Evolutionary conservation across 2,329 filamentous ascomycete genomes (phyloP).

Genomic region (Emmonsia crescens): DNA sequence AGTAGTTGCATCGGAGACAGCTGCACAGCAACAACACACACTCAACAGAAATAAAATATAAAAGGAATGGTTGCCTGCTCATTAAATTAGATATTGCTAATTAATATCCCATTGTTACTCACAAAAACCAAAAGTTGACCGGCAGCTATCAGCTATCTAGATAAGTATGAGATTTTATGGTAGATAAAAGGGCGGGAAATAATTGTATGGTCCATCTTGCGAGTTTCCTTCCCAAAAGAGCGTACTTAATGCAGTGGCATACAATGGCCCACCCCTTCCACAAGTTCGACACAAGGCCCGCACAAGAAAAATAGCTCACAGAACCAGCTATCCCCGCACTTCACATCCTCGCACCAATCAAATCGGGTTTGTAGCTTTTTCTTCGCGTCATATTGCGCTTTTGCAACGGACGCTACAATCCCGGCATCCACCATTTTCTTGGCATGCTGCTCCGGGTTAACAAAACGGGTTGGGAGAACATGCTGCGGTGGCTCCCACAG

Average conservation of each 20-base stretch:
- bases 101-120: no score
- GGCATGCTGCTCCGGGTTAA: background rate
- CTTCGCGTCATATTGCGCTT: background rate
- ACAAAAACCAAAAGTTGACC: background rate
- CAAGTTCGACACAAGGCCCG: background rate
- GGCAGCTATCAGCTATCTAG: background rate
- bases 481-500: background rate
- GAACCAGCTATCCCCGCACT: no score
- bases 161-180: no score
- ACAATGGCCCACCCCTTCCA: background rate
- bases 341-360: background rate
- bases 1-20: background rate
- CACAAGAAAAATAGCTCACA: background rate
- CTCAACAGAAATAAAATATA: background rate
- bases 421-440: background rate
- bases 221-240: background rate
- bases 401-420: background rate
- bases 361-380: background rate
- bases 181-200: background rate
- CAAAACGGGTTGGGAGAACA: background rate
- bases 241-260: background rate
- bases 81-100: no score
- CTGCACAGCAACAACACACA: background rate
- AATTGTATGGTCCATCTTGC: background rate
- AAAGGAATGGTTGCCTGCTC: background rate